These are phyloP conservation scores for Lachancea sp. DNA, from an alignment of 805 yeast genomes.

Conservation along the genomic window DNA sequence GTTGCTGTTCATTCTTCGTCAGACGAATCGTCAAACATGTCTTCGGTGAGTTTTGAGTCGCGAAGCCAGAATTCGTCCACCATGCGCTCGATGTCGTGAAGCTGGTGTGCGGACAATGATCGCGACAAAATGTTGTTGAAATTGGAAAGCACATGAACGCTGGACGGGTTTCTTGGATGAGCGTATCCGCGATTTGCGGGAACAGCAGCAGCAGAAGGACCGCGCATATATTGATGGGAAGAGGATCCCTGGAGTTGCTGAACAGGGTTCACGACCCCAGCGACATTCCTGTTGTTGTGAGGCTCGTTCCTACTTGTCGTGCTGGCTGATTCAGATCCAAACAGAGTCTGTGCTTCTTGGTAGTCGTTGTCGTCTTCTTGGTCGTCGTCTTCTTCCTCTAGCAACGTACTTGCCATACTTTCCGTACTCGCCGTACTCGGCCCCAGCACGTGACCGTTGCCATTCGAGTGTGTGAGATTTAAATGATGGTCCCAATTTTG, in stretches of 20 bases:
- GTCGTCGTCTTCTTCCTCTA: background rate
- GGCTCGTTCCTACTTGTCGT: background rate
- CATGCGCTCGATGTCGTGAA: constrained; percentile 14
- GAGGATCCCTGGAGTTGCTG: no score
- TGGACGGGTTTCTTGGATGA: background rate
- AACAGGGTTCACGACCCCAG: background rate
- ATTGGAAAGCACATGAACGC: constrained; percentile 8
- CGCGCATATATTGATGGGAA: background rate
- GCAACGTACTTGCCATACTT: background rate
- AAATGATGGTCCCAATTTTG: background rate
- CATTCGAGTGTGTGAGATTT: no score
- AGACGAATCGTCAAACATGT: constrained; percentile 29
- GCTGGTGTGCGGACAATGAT: constrained; percentile 6
- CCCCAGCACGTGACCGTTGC: background rate
- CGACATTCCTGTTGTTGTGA: background rate
- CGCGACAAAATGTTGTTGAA: constrained; percentile 17
- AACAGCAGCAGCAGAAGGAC: background rate
- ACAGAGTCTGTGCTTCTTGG: background rate
- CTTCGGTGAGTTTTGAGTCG: constrained; percentile 20
- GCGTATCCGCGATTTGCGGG: background rate
- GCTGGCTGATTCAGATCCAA: background rate
- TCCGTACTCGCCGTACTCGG: background rate
- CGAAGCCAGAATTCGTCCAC: constrained; percentile 24
- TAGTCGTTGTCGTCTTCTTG: background rate
- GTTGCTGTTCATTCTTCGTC: no score